Base-by-base conservation (phyloP, 2,329 filamentous ascomycete genomes). In the Cordyceps cateniannulata region DNA sequence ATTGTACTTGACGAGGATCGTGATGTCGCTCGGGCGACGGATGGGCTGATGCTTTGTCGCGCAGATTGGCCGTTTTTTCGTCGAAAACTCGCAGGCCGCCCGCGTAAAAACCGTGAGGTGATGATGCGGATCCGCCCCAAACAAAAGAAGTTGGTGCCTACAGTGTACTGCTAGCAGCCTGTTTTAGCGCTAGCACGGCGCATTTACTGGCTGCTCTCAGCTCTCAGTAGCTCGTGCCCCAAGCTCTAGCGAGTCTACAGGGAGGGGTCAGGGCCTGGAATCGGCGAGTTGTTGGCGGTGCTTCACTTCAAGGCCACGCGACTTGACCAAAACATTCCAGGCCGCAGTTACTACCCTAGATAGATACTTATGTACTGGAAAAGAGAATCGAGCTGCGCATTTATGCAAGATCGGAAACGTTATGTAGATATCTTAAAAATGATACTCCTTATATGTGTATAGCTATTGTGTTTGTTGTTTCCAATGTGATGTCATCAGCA, bases 1-100 rank as follows among this genome's bases (percentile, higher is more conserved):
- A 76, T 75, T 68, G 69, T 75, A 70, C 68, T 69, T 53, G 58
- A 48, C 59, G 16, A 51, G 6, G 14, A 20, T 45, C 24, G 59
- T 57, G 25, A 6, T 59, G 55, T 27, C 45, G 32, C 59, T 22
- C 25, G 10, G 38, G 53, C 52, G 48, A 50, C 20, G 38, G 56
- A 52, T 38, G 38, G 38, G 18, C n/a, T 29, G 45, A 61, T 55
- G 60, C 35, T 32, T 47, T 56, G n/a, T 56, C 22, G 38, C 51
- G 50, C 51, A 48, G 47, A 44, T 29, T 49, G 29, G 32, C 8
- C 24, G 53, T 55, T 54, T 48, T 45, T 42, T 35, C 44, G 42
- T 45, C 20, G 20, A 51, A 52, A 45, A 48, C 38, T 49, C 12
- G 40, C 56, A 20, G 9, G 47, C 55, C 16, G 42, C 9, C 44